A percentile compares a stretch with the other conserved stretches of the same genome.
Conservation (phyloP, 2,329 filamentous ascomycete species). For the Juglanconis juglandina region DNA sequence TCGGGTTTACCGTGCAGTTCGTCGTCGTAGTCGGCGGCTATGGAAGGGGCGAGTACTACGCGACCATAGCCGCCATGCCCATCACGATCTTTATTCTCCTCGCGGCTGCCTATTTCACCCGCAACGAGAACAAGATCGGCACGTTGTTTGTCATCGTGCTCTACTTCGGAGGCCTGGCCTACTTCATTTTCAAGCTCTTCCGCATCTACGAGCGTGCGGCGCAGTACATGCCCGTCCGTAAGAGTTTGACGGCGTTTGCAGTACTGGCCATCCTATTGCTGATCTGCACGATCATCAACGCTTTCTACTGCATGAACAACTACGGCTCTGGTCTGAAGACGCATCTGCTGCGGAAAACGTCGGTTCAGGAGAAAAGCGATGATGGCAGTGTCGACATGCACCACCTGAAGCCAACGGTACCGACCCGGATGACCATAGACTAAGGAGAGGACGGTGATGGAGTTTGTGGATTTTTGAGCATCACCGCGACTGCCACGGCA, state of each 20-base stretch:
- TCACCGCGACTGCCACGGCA: neutral
- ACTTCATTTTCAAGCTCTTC: constrained; percentile 97
- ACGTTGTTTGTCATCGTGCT: constrained; percentile 77
- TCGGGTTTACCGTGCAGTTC: constrained; percentile 97
- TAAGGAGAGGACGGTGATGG: constrained; percentile 29
- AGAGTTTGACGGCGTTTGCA: constrained; percentile 88
- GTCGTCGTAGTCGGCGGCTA: constrained; percentile 79
- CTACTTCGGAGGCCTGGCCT: constrained; percentile 84
- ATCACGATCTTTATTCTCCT: constrained; percentile 87
- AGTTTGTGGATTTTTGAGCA: neutral
- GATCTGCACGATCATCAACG: constrained; percentile 82
- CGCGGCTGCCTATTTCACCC: constrained; percentile 79
- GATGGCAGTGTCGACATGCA: constrained; percentile 53
- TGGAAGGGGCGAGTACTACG: constrained; percentile 70
- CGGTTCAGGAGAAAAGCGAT: constrained; percentile 53
- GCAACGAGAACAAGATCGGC: constrained; percentile 74
- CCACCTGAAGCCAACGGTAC: constrained; percentile 53
- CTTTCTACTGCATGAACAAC: constrained; percentile 82
- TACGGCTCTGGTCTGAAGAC: constrained; percentile 87
- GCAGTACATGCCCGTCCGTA: constrained; percentile 74
- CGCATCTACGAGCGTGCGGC: constrained; percentile 77
- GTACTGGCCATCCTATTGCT: constrained; percentile 89
- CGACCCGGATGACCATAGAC: constrained; percentile 61
- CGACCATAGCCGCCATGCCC: constrained; percentile 87
- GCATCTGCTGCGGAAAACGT: constrained; percentile 62